Conservation (phyloP, 306 rosid genomes). For the Urtica urens region DNA sequence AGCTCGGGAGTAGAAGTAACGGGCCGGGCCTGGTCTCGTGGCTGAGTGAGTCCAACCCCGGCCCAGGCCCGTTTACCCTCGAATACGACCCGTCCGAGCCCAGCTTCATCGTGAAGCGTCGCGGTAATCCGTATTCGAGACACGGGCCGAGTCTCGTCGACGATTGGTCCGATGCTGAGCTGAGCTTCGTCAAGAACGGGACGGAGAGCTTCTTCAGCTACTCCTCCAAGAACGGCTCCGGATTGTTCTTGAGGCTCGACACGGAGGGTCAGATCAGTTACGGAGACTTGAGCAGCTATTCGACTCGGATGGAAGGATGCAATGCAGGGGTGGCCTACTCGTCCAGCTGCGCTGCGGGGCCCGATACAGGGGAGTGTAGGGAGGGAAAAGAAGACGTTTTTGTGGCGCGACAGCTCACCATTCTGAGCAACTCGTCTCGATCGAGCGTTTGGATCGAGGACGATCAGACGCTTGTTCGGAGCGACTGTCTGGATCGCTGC, state of each 20-base stretch:
- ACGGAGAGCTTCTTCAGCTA: background rate
- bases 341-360: background rate
- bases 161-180: background rate
- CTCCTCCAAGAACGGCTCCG: background rate
- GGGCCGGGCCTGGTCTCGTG: background rate
- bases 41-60: background rate
- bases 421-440: background rate
- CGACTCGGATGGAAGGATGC: background rate
- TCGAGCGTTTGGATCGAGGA: background rate
- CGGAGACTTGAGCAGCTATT: background rate
- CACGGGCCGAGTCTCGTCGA: background rate
- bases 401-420: background rate
- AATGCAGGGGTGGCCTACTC: background rate
- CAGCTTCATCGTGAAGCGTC: background rate
- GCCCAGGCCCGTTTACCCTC: slow-evolving; percentile 1
- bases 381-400: background rate
- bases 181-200: background rate
- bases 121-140: background rate
- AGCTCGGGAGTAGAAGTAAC: slow-evolving; percentile 4
- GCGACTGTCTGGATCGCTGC: slow-evolving; percentile 10
- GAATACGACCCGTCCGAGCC: background rate
- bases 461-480: background rate
- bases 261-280: background rate
- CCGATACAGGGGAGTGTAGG: background rate
- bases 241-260: background rate